Evolutionary conservation across 345 rosid species (phyloP).

Genomic region (Rhodamnia argentea): DNA sequence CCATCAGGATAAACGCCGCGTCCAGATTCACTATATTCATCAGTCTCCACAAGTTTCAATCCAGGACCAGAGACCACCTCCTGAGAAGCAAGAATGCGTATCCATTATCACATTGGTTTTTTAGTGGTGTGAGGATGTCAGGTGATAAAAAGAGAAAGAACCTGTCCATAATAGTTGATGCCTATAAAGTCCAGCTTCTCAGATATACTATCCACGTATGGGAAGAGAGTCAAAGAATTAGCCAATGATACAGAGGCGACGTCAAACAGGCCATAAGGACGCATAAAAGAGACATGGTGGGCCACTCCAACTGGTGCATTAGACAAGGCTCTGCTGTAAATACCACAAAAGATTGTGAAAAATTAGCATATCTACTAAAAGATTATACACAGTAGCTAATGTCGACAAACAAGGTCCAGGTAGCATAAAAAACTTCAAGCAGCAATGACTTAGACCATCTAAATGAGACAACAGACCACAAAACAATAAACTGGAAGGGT

Average conservation of each 20-base stretch:
- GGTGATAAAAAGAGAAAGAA: constrained; percentile 6
- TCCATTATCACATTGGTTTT: neutral
- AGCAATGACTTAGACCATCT: neutral
- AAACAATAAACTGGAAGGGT: neutral
- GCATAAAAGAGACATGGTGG: constrained; percentile 85
- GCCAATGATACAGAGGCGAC: constrained; percentile 63
- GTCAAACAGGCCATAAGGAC: constrained; percentile 92
- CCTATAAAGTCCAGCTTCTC: constrained; percentile 81
- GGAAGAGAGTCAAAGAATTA: constrained; percentile 66
- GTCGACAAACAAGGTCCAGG: neutral
- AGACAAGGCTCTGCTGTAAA: neutral
- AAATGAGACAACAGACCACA: neutral
- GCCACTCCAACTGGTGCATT: constrained; percentile 64
- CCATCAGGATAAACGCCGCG: constrained; percentile 98
- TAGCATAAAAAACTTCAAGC: neutral
- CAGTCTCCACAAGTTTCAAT: constrained; percentile 79
- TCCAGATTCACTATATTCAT: constrained; percentile 97
- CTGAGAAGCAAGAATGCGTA: constrained; percentile 22
- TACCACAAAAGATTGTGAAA: neutral
- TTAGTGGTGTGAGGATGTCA: neutral
- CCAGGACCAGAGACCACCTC: constrained; percentile 80
- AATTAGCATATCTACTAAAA: neutral
- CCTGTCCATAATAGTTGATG: constrained; percentile 97
- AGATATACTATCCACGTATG: constrained; percentile 63
- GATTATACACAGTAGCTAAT: neutral